A percentile compares a stretch with the other conserved stretches of the same genome.
Evolutionary conservation across 352 stramenopile species (phyloP).

Genomic region (Thraustotheca clavata): DNA sequence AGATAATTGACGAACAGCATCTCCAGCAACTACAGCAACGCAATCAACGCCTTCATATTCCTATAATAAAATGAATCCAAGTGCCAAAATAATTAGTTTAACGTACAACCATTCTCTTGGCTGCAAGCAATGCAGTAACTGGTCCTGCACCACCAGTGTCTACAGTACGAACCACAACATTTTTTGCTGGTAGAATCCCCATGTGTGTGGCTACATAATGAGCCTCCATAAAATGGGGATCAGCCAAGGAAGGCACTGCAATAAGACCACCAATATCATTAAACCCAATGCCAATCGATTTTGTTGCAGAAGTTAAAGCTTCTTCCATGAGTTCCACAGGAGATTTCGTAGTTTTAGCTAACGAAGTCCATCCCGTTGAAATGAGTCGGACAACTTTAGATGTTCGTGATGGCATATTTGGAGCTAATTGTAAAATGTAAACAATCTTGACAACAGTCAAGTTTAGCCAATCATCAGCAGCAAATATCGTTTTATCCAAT

Average conservation of each 20-base stretch:
- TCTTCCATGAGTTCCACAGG: conserved; percentile 20
- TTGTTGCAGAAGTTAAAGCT: conserved; percentile 3
- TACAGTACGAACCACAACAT: conserved; percentile 26
- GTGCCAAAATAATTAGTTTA: not conserved
- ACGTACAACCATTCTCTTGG: conserved; percentile 28
- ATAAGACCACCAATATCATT: conserved; percentile 32
- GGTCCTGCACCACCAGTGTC: conserved; percentile 37
- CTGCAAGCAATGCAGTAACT: conserved; percentile 33
- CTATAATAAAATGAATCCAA: not conserved
- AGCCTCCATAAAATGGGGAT: conserved; percentile 38
- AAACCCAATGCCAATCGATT: conserved; percentile 7
- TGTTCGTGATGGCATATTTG: conserved; percentile 13
- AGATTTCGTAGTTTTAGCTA: conserved; percentile 11
- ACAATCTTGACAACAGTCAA: not conserved
- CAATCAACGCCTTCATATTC: conserved; percentile 28
- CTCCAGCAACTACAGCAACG: conserved; percentile 34
- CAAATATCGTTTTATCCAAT: no score
- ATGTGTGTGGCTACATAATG: conserved; percentile 33
- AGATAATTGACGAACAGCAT: conserved; percentile 27
- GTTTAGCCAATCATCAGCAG: not conserved
- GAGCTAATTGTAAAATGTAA: not conserved
- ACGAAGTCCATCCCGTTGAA: conserved; percentile 17
- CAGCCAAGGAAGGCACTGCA: conserved; percentile 27
- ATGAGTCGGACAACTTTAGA: conserved; percentile 18
- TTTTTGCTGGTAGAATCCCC: conserved; percentile 24